Percentiles rank a stretch among this genome's conserved stretches.
phyloP scores from a whole-genome alignment of 2,329 filamentous ascomycete genomes.

The Coniella lustricola region DNA sequence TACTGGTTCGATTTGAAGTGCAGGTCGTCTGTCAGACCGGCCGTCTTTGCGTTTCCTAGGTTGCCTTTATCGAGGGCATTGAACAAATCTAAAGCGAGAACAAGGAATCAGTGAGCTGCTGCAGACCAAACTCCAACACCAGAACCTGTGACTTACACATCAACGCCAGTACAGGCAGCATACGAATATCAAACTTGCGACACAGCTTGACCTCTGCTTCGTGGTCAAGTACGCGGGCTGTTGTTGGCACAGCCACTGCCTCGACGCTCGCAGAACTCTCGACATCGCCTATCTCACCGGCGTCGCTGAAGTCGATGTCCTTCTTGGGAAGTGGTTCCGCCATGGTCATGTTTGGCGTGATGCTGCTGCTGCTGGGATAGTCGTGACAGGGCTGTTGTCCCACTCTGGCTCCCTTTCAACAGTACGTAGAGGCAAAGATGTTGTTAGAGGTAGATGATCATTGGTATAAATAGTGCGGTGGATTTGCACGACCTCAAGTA shows the following conservation, averaged over 20 bases:
- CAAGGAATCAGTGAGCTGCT: background rate
- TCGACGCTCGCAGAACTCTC: slow-evolving; percentile 21
- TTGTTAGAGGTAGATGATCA: no score
- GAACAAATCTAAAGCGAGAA: slow-evolving; percentile 30
- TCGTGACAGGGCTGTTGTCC: no score
- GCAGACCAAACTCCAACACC: no score
- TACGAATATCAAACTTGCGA: slow-evolving; percentile 37
- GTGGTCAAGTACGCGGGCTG: slow-evolving; percentile 28
- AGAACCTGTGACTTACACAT: slow-evolving; percentile 31
- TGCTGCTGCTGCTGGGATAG: no score
- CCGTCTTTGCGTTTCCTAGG: slow-evolving; percentile 51
- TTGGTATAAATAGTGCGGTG: no score
- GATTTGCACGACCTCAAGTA: no score
- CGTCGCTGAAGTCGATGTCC: background rate
- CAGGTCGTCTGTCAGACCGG: slow-evolving; percentile 44
- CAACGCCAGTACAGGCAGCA: slow-evolving; percentile 35
- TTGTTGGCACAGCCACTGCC: slow-evolving; percentile 20
- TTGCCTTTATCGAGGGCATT: slow-evolving; percentile 45
- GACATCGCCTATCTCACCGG: slow-evolving; percentile 12
- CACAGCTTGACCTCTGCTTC: slow-evolving; percentile 36
- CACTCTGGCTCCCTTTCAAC: no score
- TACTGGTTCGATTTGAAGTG: slow-evolving; percentile 57
- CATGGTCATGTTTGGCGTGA: background rate
- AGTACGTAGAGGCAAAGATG: no score
- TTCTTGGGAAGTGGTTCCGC: slow-evolving; percentile 5